These are phyloP conservation scores for Anaeramoeba flamelloides DNA, from an alignment of 78 protist species.

Conservation along the genomic window DNA sequence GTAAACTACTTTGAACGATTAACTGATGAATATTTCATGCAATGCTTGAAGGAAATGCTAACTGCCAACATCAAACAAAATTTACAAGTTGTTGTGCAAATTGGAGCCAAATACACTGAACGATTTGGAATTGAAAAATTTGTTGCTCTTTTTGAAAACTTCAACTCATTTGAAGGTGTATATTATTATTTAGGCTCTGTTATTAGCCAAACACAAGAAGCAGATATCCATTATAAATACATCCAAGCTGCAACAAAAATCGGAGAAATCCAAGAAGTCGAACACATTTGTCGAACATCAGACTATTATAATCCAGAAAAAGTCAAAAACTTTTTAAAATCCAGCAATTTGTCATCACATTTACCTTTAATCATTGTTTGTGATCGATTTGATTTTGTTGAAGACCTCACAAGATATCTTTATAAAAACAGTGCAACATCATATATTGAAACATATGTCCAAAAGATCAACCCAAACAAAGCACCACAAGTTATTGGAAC, in stretches of 20 bases:
- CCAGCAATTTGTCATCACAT: constrained; percentile 72
- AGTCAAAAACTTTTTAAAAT: constrained; percentile 84
- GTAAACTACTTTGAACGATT: constrained; percentile 69
- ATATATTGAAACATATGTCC: constrained; percentile 88
- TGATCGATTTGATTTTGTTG: constrained; percentile 83
- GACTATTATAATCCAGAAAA: constrained; percentile 71
- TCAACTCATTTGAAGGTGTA: background rate
- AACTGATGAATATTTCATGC: constrained; percentile 57
- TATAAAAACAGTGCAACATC: constrained; percentile 26
- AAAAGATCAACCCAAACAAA: constrained; percentile 43
- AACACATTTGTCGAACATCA: constrained; percentile 81
- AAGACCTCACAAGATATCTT: constrained; percentile 81
- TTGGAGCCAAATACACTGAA: constrained; percentile 76
- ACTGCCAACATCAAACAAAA: constrained; percentile 57
- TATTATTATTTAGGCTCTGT: constrained; percentile 47
- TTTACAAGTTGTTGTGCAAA: constrained; percentile 61
- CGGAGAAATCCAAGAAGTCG: constrained; percentile 80
- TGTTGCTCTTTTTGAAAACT: constrained; percentile 64
- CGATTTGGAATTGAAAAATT: constrained; percentile 50
- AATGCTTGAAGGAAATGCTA: constrained; percentile 66
- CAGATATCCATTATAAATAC: constrained; percentile 89
- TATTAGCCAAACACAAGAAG: constrained; percentile 48
- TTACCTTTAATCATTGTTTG: constrained; percentile 94
- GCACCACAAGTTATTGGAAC: constrained; percentile 78
- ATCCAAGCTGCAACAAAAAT: constrained; percentile 86